Evolutionary conservation across 2,329 filamentous ascomycete species (phyloP), one percentile per base, ranked within the genome.

Genomic region (Diaporthe sp.): DNA sequence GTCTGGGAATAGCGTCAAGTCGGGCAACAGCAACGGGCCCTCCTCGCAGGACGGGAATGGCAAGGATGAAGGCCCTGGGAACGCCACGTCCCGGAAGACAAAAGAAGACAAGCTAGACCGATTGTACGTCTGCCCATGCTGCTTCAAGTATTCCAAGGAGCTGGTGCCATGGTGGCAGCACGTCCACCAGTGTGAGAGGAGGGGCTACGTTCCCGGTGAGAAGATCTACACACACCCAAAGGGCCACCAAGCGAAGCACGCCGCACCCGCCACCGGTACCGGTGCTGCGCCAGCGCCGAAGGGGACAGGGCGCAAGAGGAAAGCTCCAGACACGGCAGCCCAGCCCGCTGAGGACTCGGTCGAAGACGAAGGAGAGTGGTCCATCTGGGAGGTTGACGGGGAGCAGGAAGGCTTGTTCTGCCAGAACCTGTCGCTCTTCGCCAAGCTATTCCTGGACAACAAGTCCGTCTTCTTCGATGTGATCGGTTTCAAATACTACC

Each of bases 391-490:
- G 84, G 92, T 98, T 10, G 97, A 99, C 82, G 97, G 97, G 28
- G 95, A 96, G 82, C 91, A 93, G 79, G 90, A 98, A 78, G 94
- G 93, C 75, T 90, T 98, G 42, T 98, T 98, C 83, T 96, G 95
- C 79, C 97, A 98, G 85, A 98, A 98, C 80, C 90, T 99, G 17
- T 98, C 95, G 13, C 92, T 99, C 61, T 98, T 98, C 83, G 96
- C 95, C 39, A 99, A 98, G 85, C 91, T 99, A 60, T 99, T 98
- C 84, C 93, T 99, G 78, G 96, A 98, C 84, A 98, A 97, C 82
- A 99, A 99, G 82, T 98, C 95, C 10, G 96, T 99, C 79, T 98
- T 98, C 85, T 99, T 98, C 87, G 97, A 99, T 82, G 96, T 98
- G 61, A 92, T 92, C 6, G 95, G 94, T 71, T 99, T 99, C 86